Percentiles rank a stretch among this genome's conserved stretches.
Evolutionary conservation across 2,329 filamentous ascomycete species (phyloP).

Genomic region (Beauveria asiatica): DNA sequence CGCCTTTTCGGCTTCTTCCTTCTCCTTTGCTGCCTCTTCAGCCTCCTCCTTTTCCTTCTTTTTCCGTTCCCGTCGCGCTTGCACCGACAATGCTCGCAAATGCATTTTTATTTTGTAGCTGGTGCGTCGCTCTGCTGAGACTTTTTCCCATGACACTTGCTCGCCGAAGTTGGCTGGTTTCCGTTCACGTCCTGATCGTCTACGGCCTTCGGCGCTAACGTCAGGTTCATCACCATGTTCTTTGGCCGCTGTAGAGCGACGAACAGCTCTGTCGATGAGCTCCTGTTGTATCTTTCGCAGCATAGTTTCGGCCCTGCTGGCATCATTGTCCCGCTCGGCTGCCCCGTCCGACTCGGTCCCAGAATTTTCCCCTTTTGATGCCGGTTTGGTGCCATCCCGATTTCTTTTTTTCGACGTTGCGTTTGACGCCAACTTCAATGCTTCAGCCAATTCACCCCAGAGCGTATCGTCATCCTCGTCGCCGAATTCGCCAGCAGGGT

Average conservation of each 20-base stretch:
- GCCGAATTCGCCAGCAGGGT: background rate
- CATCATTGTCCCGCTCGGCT: background rate
- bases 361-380: background rate
- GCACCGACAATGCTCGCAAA: background rate
- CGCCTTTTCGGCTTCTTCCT: slow-evolving; percentile 9
- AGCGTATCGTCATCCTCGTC: slow-evolving; percentile 3
- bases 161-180: slow-evolving; percentile 23
- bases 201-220: slow-evolving; percentile 13
- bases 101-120: slow-evolving; percentile 10
- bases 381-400: background rate
- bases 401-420: background rate
- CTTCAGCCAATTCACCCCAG: slow-evolving; percentile 5
- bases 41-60: slow-evolving; percentile 8
- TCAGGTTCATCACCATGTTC: slow-evolving; percentile 24
- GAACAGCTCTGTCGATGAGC: slow-evolving; percentile 7
- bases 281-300: slow-evolving; percentile 6
- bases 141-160: slow-evolving; percentile 22
- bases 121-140: slow-evolving; percentile 8
- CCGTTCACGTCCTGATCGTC: slow-evolving; percentile 20
- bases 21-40: background rate
- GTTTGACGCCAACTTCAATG: slow-evolving; percentile 1
- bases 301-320: background rate
- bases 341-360: slow-evolving; percentile 1
- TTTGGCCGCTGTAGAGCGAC: background rate
- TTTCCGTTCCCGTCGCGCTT: background rate